phyloP scores from a whole-genome alignment of 139 green algal genomes.

The Chlamydomonas sp. region DNA sequence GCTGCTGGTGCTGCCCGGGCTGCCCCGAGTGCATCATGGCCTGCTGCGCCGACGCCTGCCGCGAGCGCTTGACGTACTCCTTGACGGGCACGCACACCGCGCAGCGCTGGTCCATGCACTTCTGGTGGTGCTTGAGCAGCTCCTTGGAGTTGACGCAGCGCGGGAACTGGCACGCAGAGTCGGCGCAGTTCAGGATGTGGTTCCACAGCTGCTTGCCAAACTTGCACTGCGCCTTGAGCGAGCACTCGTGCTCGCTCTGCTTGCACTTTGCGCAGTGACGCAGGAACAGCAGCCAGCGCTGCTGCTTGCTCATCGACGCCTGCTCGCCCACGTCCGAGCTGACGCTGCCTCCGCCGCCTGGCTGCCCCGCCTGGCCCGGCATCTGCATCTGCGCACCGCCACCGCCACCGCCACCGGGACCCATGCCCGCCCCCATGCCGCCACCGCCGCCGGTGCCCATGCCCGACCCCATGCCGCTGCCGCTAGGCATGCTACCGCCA shows the following conservation, averaged over 20 bases:
- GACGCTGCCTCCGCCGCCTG: too few relatives aligned
- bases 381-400: too few relatives aligned
- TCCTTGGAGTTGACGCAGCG: slow-evolving; percentile 75
- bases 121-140: slow-evolving; percentile 91
- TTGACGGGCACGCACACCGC: slow-evolving; percentile 90
- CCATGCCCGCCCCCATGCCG: too few relatives aligned
- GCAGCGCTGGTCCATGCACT: slow-evolving; percentile 69
- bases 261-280: slow-evolving; percentile 89
- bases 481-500: too few relatives aligned
- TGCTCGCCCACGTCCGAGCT: too few relatives aligned
- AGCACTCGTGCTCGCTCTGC: slow-evolving; percentile 64
- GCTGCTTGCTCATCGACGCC: slow-evolving; percentile 78
- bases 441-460: too few relatives aligned
- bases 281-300: slow-evolving; percentile 92
- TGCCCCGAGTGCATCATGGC: too few relatives aligned
- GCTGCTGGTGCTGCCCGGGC: too few relatives aligned
- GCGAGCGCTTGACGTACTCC: slow-evolving; percentile 76
- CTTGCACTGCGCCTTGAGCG: slow-evolving; percentile 54
- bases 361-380: too few relatives aligned
- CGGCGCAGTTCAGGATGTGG: slow-evolving; percentile 81
- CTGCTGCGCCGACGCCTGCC: too few relatives aligned
- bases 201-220: slow-evolving; percentile 84
- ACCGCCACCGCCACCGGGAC: too few relatives aligned
- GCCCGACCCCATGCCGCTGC: too few relatives aligned
- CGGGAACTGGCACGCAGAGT: slow-evolving; percentile 70